phyloP scores from a whole-genome alignment of 805 yeast genomes.

The Zygosaccharomyces kombuchaensis region DNA sequence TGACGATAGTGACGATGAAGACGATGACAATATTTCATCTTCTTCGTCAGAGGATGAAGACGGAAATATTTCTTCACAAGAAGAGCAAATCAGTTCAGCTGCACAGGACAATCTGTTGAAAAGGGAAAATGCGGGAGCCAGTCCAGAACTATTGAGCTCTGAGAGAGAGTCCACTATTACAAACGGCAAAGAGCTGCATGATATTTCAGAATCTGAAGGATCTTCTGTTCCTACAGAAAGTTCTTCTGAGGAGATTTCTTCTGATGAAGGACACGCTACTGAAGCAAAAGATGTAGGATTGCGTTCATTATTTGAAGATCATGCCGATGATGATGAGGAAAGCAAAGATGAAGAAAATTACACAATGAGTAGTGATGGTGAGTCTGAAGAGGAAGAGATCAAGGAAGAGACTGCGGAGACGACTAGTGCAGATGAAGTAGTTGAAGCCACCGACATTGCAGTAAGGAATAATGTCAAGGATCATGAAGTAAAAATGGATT shows the following conservation, averaged over 20 bases:
- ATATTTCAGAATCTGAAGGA: conserved; percentile 7
- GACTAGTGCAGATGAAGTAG: conserved; percentile 17
- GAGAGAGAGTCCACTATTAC: conserved; percentile 12
- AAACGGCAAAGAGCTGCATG: conserved; percentile 2
- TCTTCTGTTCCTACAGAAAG: conserved; percentile 24
- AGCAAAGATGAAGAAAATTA: conserved; percentile 23
- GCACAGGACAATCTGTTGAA: conserved; percentile 8
- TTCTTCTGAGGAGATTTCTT: conserved; percentile 11
- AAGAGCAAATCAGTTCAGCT: conserved; percentile 14
- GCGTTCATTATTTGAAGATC: conserved; percentile 18
- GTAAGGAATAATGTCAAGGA: background rate
- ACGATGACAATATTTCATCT: conserved; percentile 13
- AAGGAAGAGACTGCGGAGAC: conserved; percentile 21
- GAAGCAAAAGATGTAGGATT: conserved; percentile 19
- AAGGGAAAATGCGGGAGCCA: conserved; percentile 3
- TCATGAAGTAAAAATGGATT: conserved; percentile 8
- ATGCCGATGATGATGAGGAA: conserved; percentile 4
- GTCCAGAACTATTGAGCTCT: conserved; percentile 7
- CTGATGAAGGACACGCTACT: conserved; percentile 14
- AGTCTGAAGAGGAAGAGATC: conserved; percentile 34
- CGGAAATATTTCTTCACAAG: conserved; percentile 16
- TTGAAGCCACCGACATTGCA: background rate
- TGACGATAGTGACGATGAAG: conserved; percentile 12
- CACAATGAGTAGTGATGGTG: conserved; percentile 17
- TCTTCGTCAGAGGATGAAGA: conserved; percentile 15